These are phyloP conservation scores for Cicer judaicum DNA, from an alignment of 306 rosid species.

Conservation along the genomic window DNA sequence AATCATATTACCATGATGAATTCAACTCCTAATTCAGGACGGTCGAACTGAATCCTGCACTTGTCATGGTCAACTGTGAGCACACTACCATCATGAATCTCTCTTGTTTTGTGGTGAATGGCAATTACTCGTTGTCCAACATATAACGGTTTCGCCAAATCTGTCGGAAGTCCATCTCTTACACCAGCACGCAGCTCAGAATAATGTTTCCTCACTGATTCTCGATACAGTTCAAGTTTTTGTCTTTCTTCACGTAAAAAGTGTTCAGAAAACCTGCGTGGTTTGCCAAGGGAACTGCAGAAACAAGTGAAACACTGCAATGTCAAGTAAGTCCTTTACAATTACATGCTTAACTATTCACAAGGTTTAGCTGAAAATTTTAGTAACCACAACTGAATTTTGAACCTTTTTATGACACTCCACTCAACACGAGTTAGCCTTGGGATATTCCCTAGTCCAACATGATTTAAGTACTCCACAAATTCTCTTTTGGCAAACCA, in stretches of 20 bases:
- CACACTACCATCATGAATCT: slow-evolving; percentile 90
- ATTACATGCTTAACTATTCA: slow-evolving; percentile 14
- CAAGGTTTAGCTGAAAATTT: slow-evolving; percentile 27
- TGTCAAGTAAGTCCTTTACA: slow-evolving; percentile 32
- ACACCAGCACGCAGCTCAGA: slow-evolving; percentile 70
- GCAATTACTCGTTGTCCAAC: slow-evolving; percentile 95
- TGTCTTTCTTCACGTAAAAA: slow-evolving; percentile 80
- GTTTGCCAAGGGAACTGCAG: slow-evolving; percentile 95
- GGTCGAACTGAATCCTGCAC: slow-evolving; percentile 89
- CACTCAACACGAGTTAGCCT: slow-evolving; percentile 89
- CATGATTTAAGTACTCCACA: slow-evolving; percentile 93
- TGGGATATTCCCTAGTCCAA: slow-evolving; percentile 86
- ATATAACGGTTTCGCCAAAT: slow-evolving; percentile 82
- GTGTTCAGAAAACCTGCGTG: slow-evolving; percentile 89
- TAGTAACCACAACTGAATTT: slow-evolving; percentile 30
- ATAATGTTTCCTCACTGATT: slow-evolving; percentile 84
- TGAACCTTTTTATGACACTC: slow-evolving; percentile 87
- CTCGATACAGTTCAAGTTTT: slow-evolving; percentile 83
- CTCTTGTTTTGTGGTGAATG: slow-evolving; percentile 85
- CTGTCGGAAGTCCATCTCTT: slow-evolving; percentile 92
- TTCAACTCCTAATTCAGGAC: slow-evolving; percentile 86
- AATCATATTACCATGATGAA: slow-evolving; percentile 73
- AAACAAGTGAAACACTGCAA: slow-evolving; percentile 41
- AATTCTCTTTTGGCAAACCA: slow-evolving; percentile 95
- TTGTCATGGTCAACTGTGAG: slow-evolving; percentile 87